Conservation (phyloP, 106 monocot species). For the Dendrobium chrysotoxum region DNA sequence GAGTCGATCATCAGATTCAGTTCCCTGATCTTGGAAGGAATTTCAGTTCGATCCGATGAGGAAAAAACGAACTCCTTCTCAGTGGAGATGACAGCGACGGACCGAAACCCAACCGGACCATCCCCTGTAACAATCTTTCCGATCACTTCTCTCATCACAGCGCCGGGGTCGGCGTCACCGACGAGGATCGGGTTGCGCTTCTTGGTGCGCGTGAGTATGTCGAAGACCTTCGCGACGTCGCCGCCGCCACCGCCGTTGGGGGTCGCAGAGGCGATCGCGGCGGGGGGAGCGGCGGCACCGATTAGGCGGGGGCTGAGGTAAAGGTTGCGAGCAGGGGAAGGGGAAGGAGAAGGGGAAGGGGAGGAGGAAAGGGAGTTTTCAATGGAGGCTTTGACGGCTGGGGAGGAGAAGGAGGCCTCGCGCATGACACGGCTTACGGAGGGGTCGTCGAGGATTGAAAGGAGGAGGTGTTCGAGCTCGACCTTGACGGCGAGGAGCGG, state of each 20-base stretch:
- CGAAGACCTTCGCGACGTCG: conserved; percentile 29
- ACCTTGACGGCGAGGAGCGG: conserved; percentile 69
- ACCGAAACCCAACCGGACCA: conserved; percentile 4
- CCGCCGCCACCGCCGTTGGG: conserved; percentile 4
- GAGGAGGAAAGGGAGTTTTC: conserved; percentile 49
- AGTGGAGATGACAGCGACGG: conserved; percentile 25
- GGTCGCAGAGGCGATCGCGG: neutral
- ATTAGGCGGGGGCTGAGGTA: neutral
- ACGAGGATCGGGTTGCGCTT: conserved; percentile 77
- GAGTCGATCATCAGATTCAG: conserved; percentile 27
- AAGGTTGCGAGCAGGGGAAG: neutral
- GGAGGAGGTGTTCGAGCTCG: conserved; percentile 60
- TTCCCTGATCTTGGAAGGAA: conserved; percentile 31
- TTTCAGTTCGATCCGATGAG: conserved; percentile 1
- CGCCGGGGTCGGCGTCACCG: conserved; percentile 43
- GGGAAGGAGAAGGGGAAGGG: conserved; percentile 14
- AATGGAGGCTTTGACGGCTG: conserved; percentile 56
- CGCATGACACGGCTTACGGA: conserved; percentile 89
- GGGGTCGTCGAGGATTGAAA: conserved; percentile 88
- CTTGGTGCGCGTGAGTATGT: conserved; percentile 33
- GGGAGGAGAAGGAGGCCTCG: conserved; percentile 72
- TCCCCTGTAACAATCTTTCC: conserved; percentile 28
- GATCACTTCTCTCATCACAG: conserved; percentile 37
- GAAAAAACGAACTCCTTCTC: conserved; percentile 25
- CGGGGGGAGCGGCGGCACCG: neutral